These are phyloP conservation scores for Cryptococcus neoformans DNA, from an alignment of 1,284 basidiomycete species.

Conservation along the genomic window DNA sequence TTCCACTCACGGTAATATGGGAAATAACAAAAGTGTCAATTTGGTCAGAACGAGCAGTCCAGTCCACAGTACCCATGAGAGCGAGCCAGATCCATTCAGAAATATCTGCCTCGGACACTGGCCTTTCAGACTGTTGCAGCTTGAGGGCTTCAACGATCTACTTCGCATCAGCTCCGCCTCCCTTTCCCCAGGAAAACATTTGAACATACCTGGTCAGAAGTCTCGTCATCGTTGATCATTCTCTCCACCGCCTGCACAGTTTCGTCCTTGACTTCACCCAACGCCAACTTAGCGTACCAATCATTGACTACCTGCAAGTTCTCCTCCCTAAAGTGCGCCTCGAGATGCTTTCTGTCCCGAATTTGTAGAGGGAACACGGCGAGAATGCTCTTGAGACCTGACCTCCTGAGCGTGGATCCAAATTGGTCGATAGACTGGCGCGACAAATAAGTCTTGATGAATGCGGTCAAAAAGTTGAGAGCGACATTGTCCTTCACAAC, in stretches of 20 bases:
- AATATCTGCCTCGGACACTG: constrained; percentile 75
- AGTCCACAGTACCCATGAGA: constrained; percentile 80
- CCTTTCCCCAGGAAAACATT: neutral
- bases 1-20: constrained; percentile 65
- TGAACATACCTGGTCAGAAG: constrained; percentile 60
- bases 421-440: constrained; percentile 86
- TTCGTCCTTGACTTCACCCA: constrained; percentile 66
- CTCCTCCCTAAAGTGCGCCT: constrained; percentile 80
- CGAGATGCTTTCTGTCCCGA: constrained; percentile 67
- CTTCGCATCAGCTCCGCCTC: neutral
- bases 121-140: constrained; percentile 53
- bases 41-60: constrained; percentile 82
- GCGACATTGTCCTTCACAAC: constrained; percentile 88
- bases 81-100: constrained; percentile 88
- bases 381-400: constrained; percentile 79
- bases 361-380: constrained; percentile 82
- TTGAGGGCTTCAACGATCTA: constrained; percentile 75
- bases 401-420: constrained; percentile 68
- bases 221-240: constrained; percentile 57
- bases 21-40: constrained; percentile 78
- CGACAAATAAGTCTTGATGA: constrained; percentile 75
- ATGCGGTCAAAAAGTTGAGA: constrained; percentile 68
- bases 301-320: constrained; percentile 75
- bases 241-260: constrained; percentile 63
- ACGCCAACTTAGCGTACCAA: constrained; percentile 87